Percentiles rank a stretch among this genome's conserved stretches.
Conservation (phyloP, 2,329 filamentous ascomycete species). For the Monosporascus cannonballus region DNA sequence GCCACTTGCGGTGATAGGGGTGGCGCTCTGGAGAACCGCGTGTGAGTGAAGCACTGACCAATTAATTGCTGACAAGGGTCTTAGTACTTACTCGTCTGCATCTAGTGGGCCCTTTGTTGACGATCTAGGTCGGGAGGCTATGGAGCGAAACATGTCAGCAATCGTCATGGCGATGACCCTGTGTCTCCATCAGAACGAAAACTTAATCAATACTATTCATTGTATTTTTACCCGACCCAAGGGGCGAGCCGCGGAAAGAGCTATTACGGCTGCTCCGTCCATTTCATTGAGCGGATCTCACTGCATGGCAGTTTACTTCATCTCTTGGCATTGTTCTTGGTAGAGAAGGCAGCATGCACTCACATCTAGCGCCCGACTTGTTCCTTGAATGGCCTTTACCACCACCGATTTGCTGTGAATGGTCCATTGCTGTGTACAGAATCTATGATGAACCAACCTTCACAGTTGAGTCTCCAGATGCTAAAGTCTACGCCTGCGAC, state of each 20-base stretch:
- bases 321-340: background rate
- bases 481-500: too few species aligned
- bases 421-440: slow-evolving; percentile 12
- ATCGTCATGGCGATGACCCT: slow-evolving; percentile 10
- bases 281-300: too few species aligned
- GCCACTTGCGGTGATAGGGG: slow-evolving; percentile 17
- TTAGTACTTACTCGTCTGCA: slow-evolving; percentile 57
- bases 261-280: background rate
- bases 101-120: slow-evolving; percentile 77
- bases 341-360: slow-evolving; percentile 6
- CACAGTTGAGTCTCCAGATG: too few species aligned
- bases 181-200: background rate
- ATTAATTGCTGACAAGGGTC: background rate
- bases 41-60: slow-evolving; percentile 5
- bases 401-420: slow-evolving; percentile 8
- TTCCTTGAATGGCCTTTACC: slow-evolving; percentile 19
- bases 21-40: slow-evolving; percentile 19
- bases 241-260: background rate
- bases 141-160: slow-evolving; percentile 19
- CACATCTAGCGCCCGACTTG: slow-evolving; percentile 22
- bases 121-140: slow-evolving; percentile 57
- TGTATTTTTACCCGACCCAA: background rate
- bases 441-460: too few species aligned
- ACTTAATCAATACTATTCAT: too few species aligned
- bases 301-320: background rate